phyloP scores from a whole-genome alignment of 345 rosid genomes.

The Camelina neglecta region DNA sequence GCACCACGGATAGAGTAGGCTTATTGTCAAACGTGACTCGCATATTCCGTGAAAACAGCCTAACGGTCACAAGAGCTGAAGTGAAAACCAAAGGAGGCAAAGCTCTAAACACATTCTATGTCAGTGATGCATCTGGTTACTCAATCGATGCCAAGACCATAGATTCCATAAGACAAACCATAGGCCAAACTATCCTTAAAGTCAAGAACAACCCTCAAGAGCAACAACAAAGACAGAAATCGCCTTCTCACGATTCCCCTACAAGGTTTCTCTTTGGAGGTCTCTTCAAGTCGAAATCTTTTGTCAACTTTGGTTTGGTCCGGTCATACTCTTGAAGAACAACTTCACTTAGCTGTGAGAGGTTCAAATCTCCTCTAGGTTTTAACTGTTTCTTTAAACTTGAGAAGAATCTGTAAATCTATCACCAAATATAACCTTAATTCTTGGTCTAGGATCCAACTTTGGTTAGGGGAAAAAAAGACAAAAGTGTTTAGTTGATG shows the following conservation, averaged over 20 bases:
- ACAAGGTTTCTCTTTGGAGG: slow-evolving; percentile 85
- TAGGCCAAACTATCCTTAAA: slow-evolving; percentile 83
- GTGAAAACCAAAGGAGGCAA: slow-evolving; percentile 84
- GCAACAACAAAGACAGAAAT: slow-evolving; percentile 52
- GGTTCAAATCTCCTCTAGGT: slow-evolving; percentile 19
- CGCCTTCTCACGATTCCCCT: slow-evolving; percentile 66
- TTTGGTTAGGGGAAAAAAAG: slow-evolving; percentile 20
- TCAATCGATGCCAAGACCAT: slow-evolving; percentile 74
- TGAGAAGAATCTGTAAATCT: slow-evolving; percentile 40
- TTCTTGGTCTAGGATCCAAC: slow-evolving; percentile 42
- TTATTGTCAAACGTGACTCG: slow-evolving; percentile 85
- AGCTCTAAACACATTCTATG: slow-evolving; percentile 87
- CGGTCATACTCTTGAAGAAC: slow-evolving; percentile 72
- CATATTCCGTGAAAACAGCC: slow-evolving; percentile 88
- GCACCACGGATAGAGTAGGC: slow-evolving; percentile 86
- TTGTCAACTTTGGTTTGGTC: slow-evolving; percentile 89
- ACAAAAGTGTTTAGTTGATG: slow-evolving; percentile 9
- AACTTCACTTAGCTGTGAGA: slow-evolving; percentile 28
- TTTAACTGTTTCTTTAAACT: slow-evolving; percentile 20
- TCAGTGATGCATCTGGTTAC: slow-evolving; percentile 78
- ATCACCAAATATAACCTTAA: slow-evolving; percentile 36
- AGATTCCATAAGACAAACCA: slow-evolving; percentile 71
- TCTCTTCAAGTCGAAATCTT: slow-evolving; percentile 86
- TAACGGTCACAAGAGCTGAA: slow-evolving; percentile 86
- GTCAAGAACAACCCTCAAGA: slow-evolving; percentile 72